Evolutionary conservation across 2,329 filamentous ascomycete genomes (phyloP).

Genomic region (Stagonosporopsis rhizophila): DNA sequence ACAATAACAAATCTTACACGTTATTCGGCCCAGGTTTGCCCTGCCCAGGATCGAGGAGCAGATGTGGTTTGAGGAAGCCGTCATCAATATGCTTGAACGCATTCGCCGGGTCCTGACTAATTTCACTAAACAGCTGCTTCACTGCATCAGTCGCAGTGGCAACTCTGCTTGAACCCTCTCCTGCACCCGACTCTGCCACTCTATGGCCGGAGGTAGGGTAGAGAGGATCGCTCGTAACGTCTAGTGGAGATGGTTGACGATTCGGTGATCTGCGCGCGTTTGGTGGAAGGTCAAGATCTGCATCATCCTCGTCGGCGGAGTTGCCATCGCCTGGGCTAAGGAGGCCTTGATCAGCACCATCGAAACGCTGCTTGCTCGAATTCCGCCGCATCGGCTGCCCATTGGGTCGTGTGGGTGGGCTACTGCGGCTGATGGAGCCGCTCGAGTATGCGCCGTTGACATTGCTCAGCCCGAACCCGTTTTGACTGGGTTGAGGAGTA

Average conservation of each 20-base stretch:
- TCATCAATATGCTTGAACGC: constrained; percentile 94
- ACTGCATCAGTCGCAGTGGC: constrained; percentile 79
- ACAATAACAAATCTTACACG: constrained; percentile 32
- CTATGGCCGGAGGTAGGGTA: constrained; percentile 52
- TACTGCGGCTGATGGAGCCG: constrained; percentile 61
- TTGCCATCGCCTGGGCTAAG: constrained; percentile 58
- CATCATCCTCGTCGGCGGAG: constrained; percentile 60
- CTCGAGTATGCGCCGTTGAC: constrained; percentile 64
- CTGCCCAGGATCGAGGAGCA: constrained; percentile 74
- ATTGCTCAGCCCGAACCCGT: constrained; percentile 64
- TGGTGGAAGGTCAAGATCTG: constrained; percentile 67
- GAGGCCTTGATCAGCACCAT: constrained; percentile 62
- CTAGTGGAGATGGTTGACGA: constrained; percentile 41
- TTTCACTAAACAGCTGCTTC: constrained; percentile 76
- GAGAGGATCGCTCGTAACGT: constrained; percentile 28
- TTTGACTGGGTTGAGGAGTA: constrained; percentile 64
- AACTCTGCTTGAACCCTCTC: constrained; percentile 39
- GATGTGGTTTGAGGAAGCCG: constrained; percentile 90
- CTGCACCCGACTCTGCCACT: constrained; percentile 22
- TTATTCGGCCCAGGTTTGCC: constrained; percentile 44
- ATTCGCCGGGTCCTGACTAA: constrained; percentile 84
- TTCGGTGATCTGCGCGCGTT: constrained; percentile 58
- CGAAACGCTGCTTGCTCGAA: constrained; percentile 57
- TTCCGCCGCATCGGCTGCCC: constrained; percentile 59
- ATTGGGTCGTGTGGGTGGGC: constrained; percentile 52